These are phyloP conservation scores for Metarhizium rileyi DNA, from an alignment of 2,329 filamentous ascomycete genomes.

Conservation along the genomic window DNA sequence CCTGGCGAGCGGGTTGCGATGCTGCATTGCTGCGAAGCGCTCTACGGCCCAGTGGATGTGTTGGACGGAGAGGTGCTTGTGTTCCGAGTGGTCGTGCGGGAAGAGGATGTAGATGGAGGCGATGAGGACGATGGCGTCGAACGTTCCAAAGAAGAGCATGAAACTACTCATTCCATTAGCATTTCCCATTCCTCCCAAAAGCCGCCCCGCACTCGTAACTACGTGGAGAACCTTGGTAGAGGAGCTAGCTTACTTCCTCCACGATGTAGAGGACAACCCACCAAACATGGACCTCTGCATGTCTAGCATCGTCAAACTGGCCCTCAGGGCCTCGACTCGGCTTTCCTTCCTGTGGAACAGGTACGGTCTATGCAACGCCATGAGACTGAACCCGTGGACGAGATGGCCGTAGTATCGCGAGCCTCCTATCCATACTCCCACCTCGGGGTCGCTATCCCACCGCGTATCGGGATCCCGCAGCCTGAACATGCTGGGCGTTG, in stretches of 20 bases:
- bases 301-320: conserved; percentile 45
- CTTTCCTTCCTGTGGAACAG: conserved; percentile 47
- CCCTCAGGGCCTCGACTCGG: conserved; percentile 44
- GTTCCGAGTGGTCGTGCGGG: conserved; percentile 42
- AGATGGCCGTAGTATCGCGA: conserved; percentile 38
- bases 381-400: conserved; percentile 41
- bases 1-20: conserved; percentile 42
- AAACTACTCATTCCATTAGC: conserved; percentile 24
- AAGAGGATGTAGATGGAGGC: conserved; percentile 53
- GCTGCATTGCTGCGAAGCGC: conserved; percentile 46
- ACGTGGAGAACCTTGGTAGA: neutral
- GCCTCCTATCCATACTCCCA: conserved; percentile 39
- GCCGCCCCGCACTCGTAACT: neutral
- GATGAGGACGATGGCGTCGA: conserved; percentile 53
- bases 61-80: conserved; percentile 36
- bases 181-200: neutral
- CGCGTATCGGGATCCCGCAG: conserved; percentile 45
- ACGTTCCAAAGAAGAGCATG: conserved; percentile 51
- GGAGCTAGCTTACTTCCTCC: conserved; percentile 29
- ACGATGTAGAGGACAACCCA: conserved; percentile 39
- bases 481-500: conserved; percentile 43
- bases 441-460: conserved; percentile 43
- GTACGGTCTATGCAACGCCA: conserved; percentile 53
- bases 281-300: conserved; percentile 42
- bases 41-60: conserved; percentile 52